Evolutionary conservation across 805 yeast genomes (phyloP).

Genomic region (Dipodascopsis tothii): DNA sequence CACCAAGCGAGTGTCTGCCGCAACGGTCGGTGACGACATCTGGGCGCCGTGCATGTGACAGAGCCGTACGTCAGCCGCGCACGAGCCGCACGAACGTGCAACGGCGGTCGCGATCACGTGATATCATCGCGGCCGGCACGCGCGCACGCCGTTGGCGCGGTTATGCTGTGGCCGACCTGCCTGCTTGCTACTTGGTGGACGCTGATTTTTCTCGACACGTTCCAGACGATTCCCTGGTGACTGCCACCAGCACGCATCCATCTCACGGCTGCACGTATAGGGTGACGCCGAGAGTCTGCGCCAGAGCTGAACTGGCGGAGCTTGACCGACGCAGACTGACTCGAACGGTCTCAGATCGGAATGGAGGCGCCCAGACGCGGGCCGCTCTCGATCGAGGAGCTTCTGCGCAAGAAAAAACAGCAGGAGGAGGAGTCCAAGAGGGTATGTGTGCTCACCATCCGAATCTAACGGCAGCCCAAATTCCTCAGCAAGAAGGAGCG

Average conservation of each 20-base stretch:
- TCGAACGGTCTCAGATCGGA: background rate
- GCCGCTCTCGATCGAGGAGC: slow-evolving; percentile 31
- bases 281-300: too few species aligned
- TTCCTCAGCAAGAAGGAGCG: slow-evolving; percentile 46
- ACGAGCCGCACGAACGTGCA: too few species aligned
- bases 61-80: too few species aligned
- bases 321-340: background rate
- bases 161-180: background rate
- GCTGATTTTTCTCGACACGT: background rate
- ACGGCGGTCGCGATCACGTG: too few species aligned
- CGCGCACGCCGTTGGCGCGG: too few species aligned
- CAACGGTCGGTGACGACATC: too few species aligned
- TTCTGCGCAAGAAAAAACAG: slow-evolving; percentile 23
- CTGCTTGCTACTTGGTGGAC: background rate
- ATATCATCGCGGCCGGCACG: too few species aligned
- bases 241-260: too few species aligned
- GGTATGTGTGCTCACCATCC: slow-evolving; percentile 3
- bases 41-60: too few species aligned
- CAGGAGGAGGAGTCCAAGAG: slow-evolving; percentile 18
- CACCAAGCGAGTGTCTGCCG: too few species aligned
- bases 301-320: background rate
- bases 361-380: slow-evolving; percentile 7
- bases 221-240: background rate
- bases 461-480: slow-evolving; percentile 30
- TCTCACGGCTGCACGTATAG: too few species aligned